phyloP scores from a whole-genome alignment of 2,329 filamentous ascomycete genomes.

The Arthrobotrys sphaeroides region DNA sequence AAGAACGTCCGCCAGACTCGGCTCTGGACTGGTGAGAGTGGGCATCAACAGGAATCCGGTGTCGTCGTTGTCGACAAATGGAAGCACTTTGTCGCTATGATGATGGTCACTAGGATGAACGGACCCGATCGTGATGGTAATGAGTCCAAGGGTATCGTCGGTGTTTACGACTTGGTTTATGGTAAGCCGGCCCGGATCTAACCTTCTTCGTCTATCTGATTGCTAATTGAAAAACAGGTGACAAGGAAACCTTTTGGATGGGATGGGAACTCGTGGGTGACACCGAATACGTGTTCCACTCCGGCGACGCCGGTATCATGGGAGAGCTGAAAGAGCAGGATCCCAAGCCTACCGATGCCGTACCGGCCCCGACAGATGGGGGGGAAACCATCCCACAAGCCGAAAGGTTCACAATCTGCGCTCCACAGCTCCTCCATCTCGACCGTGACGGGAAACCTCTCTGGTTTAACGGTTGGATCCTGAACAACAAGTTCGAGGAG shows the following conservation, averaged over 20 bases:
- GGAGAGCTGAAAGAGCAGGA: slow-evolving; percentile 58
- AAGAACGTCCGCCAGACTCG: slow-evolving; percentile 61
- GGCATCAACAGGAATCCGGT: slow-evolving; percentile 64
- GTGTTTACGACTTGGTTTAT: slow-evolving; percentile 65
- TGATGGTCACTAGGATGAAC: slow-evolving; percentile 62
- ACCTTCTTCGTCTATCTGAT: neutral
- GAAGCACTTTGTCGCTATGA: slow-evolving; percentile 63
- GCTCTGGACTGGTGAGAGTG: slow-evolving; percentile 61
- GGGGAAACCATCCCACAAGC: slow-evolving; percentile 24
- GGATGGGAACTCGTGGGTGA: slow-evolving; percentile 65
- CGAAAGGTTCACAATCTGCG: slow-evolving; percentile 61
- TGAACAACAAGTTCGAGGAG: slow-evolving; percentile 63
- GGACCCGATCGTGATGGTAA: slow-evolving; percentile 64
- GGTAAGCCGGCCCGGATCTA: slow-evolving; percentile 57
- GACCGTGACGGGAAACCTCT: slow-evolving; percentile 62
- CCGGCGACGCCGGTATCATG: slow-evolving; percentile 61
- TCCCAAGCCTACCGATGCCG: slow-evolving; percentile 8
- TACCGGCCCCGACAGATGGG: neutral
- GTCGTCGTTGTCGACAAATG: slow-evolving; percentile 65
- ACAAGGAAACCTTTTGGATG: slow-evolving; percentile 67
- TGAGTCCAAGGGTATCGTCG: slow-evolving; percentile 59
- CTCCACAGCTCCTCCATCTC: slow-evolving; percentile 64
- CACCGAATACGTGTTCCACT: slow-evolving; percentile 63
- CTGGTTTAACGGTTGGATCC: slow-evolving; percentile 65
- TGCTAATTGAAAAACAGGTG: slow-evolving; percentile 59